These are phyloP conservation scores for Populus pruinosa DNA, from an alignment of 345 rosid genomes.

Conservation along the genomic window DNA sequence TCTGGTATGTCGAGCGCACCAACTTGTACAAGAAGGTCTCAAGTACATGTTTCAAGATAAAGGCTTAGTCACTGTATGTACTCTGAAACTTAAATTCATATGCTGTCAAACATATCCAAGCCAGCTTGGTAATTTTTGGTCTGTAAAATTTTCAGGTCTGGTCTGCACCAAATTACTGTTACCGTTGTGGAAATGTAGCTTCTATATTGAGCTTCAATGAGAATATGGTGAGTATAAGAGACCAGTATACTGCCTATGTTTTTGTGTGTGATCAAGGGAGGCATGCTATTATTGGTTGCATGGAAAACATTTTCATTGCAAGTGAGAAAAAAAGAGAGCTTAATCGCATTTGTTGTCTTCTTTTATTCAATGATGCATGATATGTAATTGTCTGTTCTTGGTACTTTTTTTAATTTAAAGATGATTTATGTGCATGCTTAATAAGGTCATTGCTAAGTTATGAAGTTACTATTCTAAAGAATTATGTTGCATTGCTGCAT, in stretches of 20 bases:
- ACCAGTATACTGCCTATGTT: neutral
- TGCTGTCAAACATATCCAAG: neutral
- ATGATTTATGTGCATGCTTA: neutral
- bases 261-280: neutral
- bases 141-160: slow-evolving; percentile 62
- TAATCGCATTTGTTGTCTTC: neutral
- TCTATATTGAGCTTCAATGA: slow-evolving; percentile 98
- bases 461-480: neutral
- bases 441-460: neutral
- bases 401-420: neutral
- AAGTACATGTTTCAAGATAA: slow-evolving; percentile 99
- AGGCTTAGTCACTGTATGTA: slow-evolving; percentile 93
- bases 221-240: slow-evolving; percentile 56
- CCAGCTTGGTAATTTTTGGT: slow-evolving; percentile 26
- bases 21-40: slow-evolving; percentile 99
- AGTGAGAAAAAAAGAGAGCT: neutral
- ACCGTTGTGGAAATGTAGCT: slow-evolving; percentile 99
- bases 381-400: neutral
- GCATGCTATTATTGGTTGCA: neutral
- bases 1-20: slow-evolving; percentile 97
- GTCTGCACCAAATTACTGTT: slow-evolving; percentile 99
- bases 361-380: neutral
- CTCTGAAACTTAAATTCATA: neutral
- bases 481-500: neutral
- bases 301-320: neutral